Conservation (phyloP, 2,329 filamentous ascomycete genomes). For the Drechslerella coelobrocha region DNA sequence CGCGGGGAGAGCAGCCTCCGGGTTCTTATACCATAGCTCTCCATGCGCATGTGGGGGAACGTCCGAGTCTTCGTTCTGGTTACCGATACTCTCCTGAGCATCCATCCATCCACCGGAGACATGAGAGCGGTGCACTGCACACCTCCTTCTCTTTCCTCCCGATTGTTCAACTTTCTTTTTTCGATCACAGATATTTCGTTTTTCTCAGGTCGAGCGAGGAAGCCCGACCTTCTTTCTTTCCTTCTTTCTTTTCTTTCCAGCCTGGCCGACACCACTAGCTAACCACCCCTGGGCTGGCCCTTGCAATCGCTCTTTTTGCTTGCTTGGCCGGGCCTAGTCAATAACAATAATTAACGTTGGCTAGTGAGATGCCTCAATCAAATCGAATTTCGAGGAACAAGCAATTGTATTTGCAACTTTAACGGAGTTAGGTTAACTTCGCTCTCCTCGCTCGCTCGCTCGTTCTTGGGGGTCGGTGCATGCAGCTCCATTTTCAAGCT, state of each 20-base stretch:
- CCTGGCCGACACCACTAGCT: background rate
- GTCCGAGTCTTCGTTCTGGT: too few relatives aligned
- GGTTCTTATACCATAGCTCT: slow-evolving; percentile 44
- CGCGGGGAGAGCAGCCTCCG: slow-evolving; percentile 42
- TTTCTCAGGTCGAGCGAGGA: slow-evolving; percentile 30
- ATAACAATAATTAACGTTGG: slow-evolving; percentile 7
- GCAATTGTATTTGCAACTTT: background rate
- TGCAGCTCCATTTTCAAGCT: background rate
- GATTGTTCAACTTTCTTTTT: slow-evolving; percentile 21
- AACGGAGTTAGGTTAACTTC: slow-evolving; percentile 5
- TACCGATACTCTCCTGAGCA: background rate
- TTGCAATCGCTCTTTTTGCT: background rate
- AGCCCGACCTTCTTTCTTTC: slow-evolving; percentile 18
- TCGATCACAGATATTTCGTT: slow-evolving; percentile 26
- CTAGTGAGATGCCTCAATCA: slow-evolving; percentile 5
- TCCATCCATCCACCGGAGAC: slow-evolving; percentile 31
- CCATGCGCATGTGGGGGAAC: slow-evolving; percentile 35
- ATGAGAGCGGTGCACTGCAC: slow-evolving; percentile 32
- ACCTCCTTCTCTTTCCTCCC: slow-evolving; percentile 47
- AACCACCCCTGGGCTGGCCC: too few relatives aligned
- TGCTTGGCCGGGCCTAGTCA: background rate
- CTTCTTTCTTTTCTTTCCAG: background rate
- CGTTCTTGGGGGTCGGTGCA: background rate
- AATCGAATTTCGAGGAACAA: background rate
- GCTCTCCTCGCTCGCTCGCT: background rate